phyloP scores from a whole-genome alignment of 805 yeast genomes.

The Ogataea henricii region DNA sequence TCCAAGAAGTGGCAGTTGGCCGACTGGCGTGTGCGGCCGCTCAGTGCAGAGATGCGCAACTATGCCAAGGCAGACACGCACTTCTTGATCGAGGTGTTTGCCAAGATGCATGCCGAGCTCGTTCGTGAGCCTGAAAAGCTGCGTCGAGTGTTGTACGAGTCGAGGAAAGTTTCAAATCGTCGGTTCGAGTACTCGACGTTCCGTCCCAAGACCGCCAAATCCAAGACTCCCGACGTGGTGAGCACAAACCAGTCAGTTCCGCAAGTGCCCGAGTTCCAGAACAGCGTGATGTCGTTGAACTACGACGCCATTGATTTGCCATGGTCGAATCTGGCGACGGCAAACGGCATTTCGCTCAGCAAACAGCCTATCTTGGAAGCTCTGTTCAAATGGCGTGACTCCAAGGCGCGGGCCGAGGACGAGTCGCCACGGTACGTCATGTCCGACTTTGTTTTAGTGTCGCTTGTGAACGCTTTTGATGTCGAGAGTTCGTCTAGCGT shows the following conservation, averaged over 20 bases:
- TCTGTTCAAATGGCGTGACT: constrained; percentile 83
- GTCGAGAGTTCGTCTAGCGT: constrained; percentile 39
- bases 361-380: constrained; percentile 57
- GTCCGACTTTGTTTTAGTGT: constrained; percentile 76
- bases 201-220: constrained; percentile 41
- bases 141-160: constrained; percentile 67
- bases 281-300: constrained; percentile 45
- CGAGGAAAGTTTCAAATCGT: constrained; percentile 76
- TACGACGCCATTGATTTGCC: constrained; percentile 57
- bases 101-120: constrained; percentile 65
- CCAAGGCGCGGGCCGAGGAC: constrained; percentile 69
- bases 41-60: constrained; percentile 69
- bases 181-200: constrained; percentile 80
- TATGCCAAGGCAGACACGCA: constrained; percentile 97
- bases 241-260: constrained; percentile 34
- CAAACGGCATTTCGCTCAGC: constrained; percentile 61
- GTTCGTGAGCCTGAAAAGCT: constrained; percentile 45
- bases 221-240: constrained; percentile 28
- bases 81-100: constrained; percentile 78
- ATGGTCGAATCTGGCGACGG: constrained; percentile 62
- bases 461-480: constrained; percentile 43
- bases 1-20: constrained; percentile 94
- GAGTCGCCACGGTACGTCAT: constrained; percentile 83
- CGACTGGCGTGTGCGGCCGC: constrained; percentile 93
- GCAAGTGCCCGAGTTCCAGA: constrained; percentile 20